These are phyloP conservation scores for Schwanniomyces yamadae DNA, from an alignment of 805 yeast genomes.

Conservation along the genomic window DNA sequence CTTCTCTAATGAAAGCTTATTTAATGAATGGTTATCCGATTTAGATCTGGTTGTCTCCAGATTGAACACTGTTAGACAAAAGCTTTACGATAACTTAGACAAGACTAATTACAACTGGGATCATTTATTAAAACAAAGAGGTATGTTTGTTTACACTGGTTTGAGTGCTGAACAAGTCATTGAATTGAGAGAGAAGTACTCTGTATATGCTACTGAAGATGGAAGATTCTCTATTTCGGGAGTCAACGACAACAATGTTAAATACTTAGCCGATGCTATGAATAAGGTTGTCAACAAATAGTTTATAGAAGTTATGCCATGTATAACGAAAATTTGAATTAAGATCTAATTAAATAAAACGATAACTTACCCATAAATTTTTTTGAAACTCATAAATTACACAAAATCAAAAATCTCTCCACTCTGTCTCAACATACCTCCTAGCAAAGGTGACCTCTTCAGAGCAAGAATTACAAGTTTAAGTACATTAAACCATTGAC, in stretches of 20 bases:
- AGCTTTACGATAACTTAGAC: constrained; percentile 62
- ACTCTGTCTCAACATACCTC: too few species aligned
- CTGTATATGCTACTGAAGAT: constrained; percentile 82
- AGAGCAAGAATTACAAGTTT: too few species aligned
- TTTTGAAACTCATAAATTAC: too few species aligned
- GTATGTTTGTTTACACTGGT: constrained; percentile 96
- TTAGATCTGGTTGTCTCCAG: constrained; percentile 78
- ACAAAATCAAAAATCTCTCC: too few species aligned
- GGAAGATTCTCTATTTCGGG: constrained; percentile 94
- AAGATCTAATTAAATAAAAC: too few species aligned
- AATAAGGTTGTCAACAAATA: constrained; percentile 44
- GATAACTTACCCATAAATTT: too few species aligned
- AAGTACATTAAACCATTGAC: too few species aligned
- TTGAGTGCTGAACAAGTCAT: constrained; percentile 68
- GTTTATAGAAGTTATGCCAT: too few species aligned
- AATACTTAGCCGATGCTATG: constrained; percentile 64
- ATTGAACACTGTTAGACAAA: constrained; percentile 66
- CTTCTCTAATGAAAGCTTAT: constrained; percentile 57
- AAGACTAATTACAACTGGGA: constrained; percentile 75
- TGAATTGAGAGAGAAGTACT: constrained; percentile 64
- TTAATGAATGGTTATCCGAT: constrained; percentile 76
- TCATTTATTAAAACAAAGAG: constrained; percentile 83
- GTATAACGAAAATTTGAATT: too few species aligned
- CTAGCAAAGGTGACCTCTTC: too few species aligned
- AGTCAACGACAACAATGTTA: constrained; percentile 75